Conservation (phyloP, 768 basidiomycete genomes). For the Collybia sp. region DNA sequence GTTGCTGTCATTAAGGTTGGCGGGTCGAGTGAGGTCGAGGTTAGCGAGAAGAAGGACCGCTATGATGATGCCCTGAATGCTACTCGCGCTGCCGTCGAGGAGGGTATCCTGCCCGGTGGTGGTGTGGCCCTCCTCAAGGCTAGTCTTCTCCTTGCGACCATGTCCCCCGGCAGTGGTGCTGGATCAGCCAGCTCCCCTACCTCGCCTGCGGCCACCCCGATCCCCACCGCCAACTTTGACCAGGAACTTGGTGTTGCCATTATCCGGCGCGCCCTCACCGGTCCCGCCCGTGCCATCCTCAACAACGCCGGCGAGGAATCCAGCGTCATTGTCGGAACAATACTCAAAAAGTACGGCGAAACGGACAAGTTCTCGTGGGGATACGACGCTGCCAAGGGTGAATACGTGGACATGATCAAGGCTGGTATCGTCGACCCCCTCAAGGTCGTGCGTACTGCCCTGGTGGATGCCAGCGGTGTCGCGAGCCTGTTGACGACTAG, state of each 20-base stretch:
- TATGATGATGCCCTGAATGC: constrained; percentile 97
- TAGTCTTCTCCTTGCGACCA: constrained; percentile 61
- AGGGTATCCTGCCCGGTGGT: constrained; percentile 97
- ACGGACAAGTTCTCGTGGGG: constrained; percentile 82
- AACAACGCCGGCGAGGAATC: constrained; percentile 94
- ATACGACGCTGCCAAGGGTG: constrained; percentile 88
- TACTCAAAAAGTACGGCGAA: constrained; percentile 63
- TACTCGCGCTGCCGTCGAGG: constrained; percentile 97
- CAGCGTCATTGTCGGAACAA: constrained; percentile 86
- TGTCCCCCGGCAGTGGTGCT: constrained; percentile 37
- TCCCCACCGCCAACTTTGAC: constrained; percentile 90
- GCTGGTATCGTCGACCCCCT: constrained; percentile 93
- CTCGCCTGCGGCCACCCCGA: constrained; percentile 55
- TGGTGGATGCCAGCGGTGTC: constrained; percentile 92
- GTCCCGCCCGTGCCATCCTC: constrained; percentile 85
- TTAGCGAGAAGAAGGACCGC: constrained; percentile 98
- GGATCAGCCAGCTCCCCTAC: constrained; percentile 45
- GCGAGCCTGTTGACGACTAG: constrained; percentile 90
- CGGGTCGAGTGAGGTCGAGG: constrained; percentile 90
- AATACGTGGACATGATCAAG: constrained; percentile 94
- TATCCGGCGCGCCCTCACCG: constrained; percentile 79
- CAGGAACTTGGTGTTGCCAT: constrained; percentile 94
- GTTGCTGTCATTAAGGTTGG: constrained; percentile 99
- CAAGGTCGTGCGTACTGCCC: constrained; percentile 91
- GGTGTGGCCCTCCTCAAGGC: constrained; percentile 92